Conservation (phyloP, 1,139 yeast genomes). For the Yamadazyma pseudoaaseri region DNA sequence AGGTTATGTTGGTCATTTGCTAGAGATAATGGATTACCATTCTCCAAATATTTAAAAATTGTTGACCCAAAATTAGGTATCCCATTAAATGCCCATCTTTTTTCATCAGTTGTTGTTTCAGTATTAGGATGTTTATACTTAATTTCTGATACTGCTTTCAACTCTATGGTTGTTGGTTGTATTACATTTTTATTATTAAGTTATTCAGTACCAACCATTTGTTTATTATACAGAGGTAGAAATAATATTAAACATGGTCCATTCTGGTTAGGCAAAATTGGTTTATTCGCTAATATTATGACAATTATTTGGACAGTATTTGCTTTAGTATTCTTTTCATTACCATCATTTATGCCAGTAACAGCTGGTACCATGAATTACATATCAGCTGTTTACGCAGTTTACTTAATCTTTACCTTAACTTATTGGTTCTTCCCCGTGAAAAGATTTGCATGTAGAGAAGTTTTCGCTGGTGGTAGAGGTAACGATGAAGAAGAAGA, state of each 20-base stretch:
- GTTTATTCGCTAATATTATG: slow-evolving; percentile 53
- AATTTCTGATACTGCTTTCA: slow-evolving; percentile 43
- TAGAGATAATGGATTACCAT: slow-evolving; percentile 58
- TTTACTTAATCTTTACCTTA: slow-evolving; percentile 52
- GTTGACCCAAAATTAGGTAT: slow-evolving; percentile 44
- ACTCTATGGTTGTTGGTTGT: slow-evolving; percentile 47
- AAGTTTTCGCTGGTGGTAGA: slow-evolving; percentile 45
- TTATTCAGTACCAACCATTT: slow-evolving; percentile 43
- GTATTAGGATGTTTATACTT: slow-evolving; percentile 41
- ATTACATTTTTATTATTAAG: slow-evolving; percentile 43
- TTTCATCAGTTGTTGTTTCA: slow-evolving; percentile 39
- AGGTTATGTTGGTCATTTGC: slow-evolving; percentile 81
- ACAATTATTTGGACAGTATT: slow-evolving; percentile 60
- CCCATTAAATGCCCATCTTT: slow-evolving; percentile 46
- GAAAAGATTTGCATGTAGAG: slow-evolving; percentile 38
- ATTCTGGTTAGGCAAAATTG: slow-evolving; percentile 57
- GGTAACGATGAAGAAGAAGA: slow-evolving; percentile 43
- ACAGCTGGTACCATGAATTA: slow-evolving; percentile 65
- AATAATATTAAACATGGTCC: slow-evolving; percentile 65
- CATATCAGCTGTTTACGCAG: slow-evolving; percentile 63
- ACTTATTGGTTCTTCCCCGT: slow-evolving; percentile 58
- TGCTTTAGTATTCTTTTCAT: slow-evolving; percentile 61
- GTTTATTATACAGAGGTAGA: slow-evolving; percentile 58
- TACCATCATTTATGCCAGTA: slow-evolving; percentile 68
- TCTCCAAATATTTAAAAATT: slow-evolving; percentile 39